phyloP scores from a whole-genome alignment of 2,329 filamentous ascomycete genomes.

The Neophaeococcomyces mojaviensis region DNA sequence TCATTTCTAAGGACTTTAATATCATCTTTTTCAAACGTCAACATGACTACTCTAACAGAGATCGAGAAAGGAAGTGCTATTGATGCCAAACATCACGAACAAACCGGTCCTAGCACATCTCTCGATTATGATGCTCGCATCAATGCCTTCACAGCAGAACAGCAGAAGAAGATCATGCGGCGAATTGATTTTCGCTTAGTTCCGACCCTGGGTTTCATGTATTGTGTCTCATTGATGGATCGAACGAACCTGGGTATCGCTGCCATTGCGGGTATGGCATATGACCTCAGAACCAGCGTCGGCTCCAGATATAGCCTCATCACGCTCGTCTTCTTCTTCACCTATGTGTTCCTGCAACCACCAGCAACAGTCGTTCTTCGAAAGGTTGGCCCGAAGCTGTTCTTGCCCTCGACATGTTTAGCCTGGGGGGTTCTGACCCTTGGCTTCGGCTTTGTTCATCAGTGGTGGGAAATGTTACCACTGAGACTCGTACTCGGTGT shows the following conservation, averaged over 20 bases:
- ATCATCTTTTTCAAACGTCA: no score
- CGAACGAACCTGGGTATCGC: conserved; percentile 68
- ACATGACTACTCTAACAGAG: no score
- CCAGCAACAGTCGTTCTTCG: conserved; percentile 62
- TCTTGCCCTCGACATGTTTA: conserved; percentile 27
- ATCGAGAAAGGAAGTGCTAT: no score
- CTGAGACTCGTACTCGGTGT: conserved; percentile 48
- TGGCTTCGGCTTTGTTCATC: conserved; percentile 22
- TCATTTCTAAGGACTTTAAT: no score
- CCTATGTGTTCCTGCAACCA: conserved; percentile 64
- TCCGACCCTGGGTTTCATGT: conserved; percentile 56
- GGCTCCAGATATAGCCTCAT: conserved; percentile 40
- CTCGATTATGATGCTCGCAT: not conserved
- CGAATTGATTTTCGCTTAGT: conserved; percentile 62
- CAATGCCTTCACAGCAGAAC: conserved; percentile 6
- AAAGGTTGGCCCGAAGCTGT: conserved; percentile 46
- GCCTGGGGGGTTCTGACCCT: conserved; percentile 38
- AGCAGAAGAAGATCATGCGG: conserved; percentile 20
- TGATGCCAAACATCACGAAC: no score
- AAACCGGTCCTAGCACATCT: no score
- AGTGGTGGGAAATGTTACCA: conserved; percentile 17
- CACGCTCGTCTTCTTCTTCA: conserved; percentile 65
- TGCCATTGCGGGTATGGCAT: conserved; percentile 54
- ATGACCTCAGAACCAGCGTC: conserved; percentile 26
- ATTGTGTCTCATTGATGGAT: conserved; percentile 72